phyloP scores from a whole-genome alignment of 257 asterid genomes.

The Echium plantagineum region DNA sequence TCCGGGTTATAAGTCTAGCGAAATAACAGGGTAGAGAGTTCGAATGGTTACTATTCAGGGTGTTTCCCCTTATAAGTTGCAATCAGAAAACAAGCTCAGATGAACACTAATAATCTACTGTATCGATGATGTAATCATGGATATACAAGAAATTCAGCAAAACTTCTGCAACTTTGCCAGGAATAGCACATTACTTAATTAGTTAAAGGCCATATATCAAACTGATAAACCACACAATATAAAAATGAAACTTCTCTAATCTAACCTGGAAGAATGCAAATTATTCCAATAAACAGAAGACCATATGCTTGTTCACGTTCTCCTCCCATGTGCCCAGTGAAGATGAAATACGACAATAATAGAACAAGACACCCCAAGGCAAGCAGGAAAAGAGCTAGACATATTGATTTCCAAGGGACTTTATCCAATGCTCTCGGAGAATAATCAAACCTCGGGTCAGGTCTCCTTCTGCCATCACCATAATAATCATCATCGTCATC shows the following conservation, averaged over 20 bases:
- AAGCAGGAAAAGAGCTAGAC: constrained; percentile 69
- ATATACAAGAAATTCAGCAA: no score
- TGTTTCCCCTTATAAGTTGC: no score
- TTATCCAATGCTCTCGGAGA: constrained; percentile 50
- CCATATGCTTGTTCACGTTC: constrained; percentile 77
- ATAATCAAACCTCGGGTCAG: constrained; percentile 71
- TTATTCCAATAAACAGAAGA: constrained; percentile 70
- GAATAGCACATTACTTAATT: not conserved
- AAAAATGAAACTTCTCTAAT: not conserved
- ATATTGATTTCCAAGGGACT: constrained; percentile 85
- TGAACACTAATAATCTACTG: no score
- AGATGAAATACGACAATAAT: constrained; percentile 56
- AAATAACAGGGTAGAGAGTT: no score
- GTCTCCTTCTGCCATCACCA: constrained; percentile 20
- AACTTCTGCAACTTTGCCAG: not conserved
- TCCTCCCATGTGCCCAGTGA: constrained; percentile 91
- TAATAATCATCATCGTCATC: constrained; percentile 49
- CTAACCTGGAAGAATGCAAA: constrained; percentile 76
- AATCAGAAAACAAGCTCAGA: no score
- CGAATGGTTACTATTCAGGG: no score
- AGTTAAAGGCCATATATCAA: not conserved
- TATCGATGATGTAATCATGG: no score
- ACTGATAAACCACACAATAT: no score
- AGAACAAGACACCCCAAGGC: constrained; percentile 79
- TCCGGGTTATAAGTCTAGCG: no score